Evolutionary conservation across 148 eudicot species (phyloP).

Genomic region (Polygonum aviculare): DNA sequence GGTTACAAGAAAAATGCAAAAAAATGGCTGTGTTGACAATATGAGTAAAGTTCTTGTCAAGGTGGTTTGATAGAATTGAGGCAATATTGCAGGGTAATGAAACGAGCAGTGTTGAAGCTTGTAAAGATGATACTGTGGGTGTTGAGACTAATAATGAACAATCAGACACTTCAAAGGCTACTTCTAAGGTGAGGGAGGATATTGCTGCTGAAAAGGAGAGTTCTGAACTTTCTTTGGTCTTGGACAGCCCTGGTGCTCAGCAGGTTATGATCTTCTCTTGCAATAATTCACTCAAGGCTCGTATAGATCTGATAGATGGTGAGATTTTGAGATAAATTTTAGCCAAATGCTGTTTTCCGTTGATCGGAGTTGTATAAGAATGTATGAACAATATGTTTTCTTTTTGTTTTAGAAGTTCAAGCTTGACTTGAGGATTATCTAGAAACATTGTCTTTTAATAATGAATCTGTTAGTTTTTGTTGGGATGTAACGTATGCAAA

Average conservation of each 20-base stretch:
- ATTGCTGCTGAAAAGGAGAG: not conserved
- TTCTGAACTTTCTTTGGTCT: not conserved
- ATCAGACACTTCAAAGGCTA: not conserved
- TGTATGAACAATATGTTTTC: not conserved
- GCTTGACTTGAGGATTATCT: not conserved
- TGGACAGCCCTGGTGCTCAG: not conserved
- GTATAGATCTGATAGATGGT: not conserved
- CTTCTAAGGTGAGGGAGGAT: not conserved
- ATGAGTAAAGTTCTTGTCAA: not conserved
- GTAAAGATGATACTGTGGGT: not conserved
- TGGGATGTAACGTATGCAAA: not conserved
- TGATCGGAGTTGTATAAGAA: not conserved
- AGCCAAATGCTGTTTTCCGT: not conserved
- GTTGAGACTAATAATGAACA: not conserved
- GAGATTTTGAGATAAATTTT: not conserved
- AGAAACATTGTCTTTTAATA: not conserved
- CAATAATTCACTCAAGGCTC: not conserved
- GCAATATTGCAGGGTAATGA: constrained; percentile 4
- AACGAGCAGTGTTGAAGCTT: not conserved
- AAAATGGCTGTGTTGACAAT: no score
- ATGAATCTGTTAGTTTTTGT: not conserved
- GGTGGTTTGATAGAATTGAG: not conserved
- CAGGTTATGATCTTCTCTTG: not conserved
- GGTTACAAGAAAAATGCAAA: not conserved
- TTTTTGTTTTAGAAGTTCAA: not conserved